Percentiles rank a stretch among this genome's conserved stretches.
phyloP scores from a whole-genome alignment of 148 eudicot species.

The Suaeda aralocaspica region DNA sequence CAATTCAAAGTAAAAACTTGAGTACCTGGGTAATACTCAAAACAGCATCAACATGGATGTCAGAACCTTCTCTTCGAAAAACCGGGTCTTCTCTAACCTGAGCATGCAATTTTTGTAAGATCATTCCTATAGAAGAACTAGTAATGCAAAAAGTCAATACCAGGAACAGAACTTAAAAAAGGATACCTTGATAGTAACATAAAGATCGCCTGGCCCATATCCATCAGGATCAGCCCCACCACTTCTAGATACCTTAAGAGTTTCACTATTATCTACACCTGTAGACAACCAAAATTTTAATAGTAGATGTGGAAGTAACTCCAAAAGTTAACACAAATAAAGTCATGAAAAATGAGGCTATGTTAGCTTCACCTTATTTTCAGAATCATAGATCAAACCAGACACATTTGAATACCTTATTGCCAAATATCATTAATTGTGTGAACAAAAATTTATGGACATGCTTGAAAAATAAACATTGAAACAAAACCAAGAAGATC shows the following conservation, averaged over 20 bases:
- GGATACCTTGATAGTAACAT: constrained; percentile 63
- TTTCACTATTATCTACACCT: constrained; percentile 72
- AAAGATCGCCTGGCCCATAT: constrained; percentile 81
- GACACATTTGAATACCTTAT: too few species aligned
- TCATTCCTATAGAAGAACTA: background rate
- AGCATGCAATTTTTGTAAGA: constrained; percentile 14
- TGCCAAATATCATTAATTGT: too few species aligned
- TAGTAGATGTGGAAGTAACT: background rate
- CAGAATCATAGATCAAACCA: too few species aligned
- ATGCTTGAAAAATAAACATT: too few species aligned
- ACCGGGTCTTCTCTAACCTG: constrained; percentile 95
- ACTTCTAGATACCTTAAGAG: constrained; percentile 59
- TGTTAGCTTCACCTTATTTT: too few species aligned
- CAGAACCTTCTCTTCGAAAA: constrained; percentile 84
- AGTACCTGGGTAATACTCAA: constrained; percentile 78
- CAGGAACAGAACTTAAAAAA: background rate
- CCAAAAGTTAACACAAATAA: background rate
- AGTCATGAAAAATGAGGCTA: too few species aligned
- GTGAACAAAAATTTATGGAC: too few species aligned
- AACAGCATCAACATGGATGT: constrained; percentile 84
- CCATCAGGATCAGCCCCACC: constrained; percentile 99
- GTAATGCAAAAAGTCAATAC: background rate
- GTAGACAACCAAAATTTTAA: constrained; percentile 20
- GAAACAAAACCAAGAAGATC: too few species aligned
- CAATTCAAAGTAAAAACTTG: background rate